Conservation (phyloP, 1,139 yeast species). For the Saccharomycopsis phalli region DNA sequence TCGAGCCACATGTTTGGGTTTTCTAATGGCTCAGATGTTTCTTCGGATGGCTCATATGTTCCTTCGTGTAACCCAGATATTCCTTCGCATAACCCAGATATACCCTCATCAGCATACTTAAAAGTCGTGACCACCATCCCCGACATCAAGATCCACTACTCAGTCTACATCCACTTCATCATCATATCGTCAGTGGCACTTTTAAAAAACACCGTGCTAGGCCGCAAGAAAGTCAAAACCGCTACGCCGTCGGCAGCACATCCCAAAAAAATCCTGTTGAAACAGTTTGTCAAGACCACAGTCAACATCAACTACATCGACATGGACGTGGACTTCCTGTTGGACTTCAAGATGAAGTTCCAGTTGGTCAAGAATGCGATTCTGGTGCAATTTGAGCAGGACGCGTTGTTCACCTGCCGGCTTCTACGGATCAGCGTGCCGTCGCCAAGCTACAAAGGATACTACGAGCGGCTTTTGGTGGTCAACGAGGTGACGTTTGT, state of each 20-base stretch:
- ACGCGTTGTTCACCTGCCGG: conserved; percentile 23
- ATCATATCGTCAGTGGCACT: conserved; percentile 47
- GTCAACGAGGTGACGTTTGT: conserved; percentile 28
- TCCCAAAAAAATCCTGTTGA: conserved; percentile 21
- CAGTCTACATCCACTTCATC: conserved; percentile 43
- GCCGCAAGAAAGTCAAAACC: conserved; percentile 24
- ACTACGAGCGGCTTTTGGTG: conserved; percentile 46
- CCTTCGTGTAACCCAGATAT: neutral
- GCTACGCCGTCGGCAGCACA: conserved; percentile 9
- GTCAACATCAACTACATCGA: conserved; percentile 27
- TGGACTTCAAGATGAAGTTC: conserved; percentile 39
- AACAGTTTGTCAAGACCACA: conserved; percentile 25
- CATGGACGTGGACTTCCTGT: conserved; percentile 32
- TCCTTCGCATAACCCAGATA: too few relatives aligned
- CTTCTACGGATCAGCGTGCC: conserved; percentile 43
- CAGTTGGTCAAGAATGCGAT: conserved; percentile 32
- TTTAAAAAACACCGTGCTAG: conserved; percentile 38
- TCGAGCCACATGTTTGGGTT: conserved; percentile 24
- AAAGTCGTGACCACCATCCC: conserved; percentile 23
- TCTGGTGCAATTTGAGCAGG: too few relatives aligned
- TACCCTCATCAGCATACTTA: conserved; percentile 5
- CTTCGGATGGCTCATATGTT: neutral
- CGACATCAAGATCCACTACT: conserved; percentile 32
- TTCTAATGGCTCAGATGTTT: conserved; percentile 24
- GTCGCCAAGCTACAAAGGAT: conserved; percentile 39